Base-by-base conservation (phyloP, 495 filamentous ascomycete species). In the Xylaria scruposa region DNA sequence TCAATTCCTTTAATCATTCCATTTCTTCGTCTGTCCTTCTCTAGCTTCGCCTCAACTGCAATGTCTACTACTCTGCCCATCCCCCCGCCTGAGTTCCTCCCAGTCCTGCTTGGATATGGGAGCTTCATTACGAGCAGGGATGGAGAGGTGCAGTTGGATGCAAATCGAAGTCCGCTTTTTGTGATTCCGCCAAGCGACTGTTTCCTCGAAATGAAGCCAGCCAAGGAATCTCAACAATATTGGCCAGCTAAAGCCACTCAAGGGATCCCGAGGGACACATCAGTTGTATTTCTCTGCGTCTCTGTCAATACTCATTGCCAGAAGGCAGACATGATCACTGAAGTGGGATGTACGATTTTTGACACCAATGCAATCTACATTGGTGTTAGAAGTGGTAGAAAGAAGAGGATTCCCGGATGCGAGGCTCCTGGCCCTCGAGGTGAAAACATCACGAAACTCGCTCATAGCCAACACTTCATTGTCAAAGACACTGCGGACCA, bases 341-440 rank as follows among this genome's bases (percentile, higher is more conserved):
- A 70, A 15, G 42, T 64, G 17, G 68, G 68, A n/a, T 70, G n/a
- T n/a, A 51, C 68, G 15, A 42, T 70, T 13, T 64, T 36, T 15
- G 59, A 70, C 46, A 64, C 59, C 4, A 44, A 46, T n/a, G 24
- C 56, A 17, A 62, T 49, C 33, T 46, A 51, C 40, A 13, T 17
- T 24, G 68, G 68, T 44, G 21, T 29, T n/a, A 53, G 21, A 8
- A 10, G 13, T 3, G 38, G 19, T 19, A 40, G 46, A 24, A 38
- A 26, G 13, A 51, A 26, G 21, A 64, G 12, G 2, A 3, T 38
- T 5, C 53, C 38, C 13, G 59, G 68, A 0, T 70, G 68, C 24
- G 19, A 51, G 42, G 58, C 68, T 29, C 59, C 68, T 19, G 68
- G 68, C 44, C 58, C 56, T 40, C 68, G 68, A 21, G 68, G 68